Evolutionary conservation across 2,329 filamentous ascomycete species (phyloP).

Genomic region (Tolypocladium tundrense): DNA sequence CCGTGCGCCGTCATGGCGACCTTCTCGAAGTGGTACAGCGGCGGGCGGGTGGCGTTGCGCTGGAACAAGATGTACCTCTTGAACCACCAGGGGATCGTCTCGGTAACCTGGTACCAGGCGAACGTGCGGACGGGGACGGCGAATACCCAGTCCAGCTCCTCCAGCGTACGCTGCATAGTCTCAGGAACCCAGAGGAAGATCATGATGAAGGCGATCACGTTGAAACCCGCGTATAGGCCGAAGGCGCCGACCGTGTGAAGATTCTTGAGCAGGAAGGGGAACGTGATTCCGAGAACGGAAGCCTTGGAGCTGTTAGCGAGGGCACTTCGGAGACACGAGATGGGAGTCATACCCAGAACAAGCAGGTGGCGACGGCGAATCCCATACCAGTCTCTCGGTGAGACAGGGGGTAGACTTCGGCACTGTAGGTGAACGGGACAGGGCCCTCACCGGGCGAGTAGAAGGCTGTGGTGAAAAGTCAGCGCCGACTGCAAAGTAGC

Average conservation of each 20-base stretch:
- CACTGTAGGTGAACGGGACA: slow-evolving; percentile 51
- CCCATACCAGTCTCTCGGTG: slow-evolving; percentile 56
- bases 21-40: slow-evolving; percentile 26
- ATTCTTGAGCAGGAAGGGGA: slow-evolving; percentile 34
- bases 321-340: neutral
- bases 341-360: slow-evolving; percentile 30
- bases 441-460: slow-evolving; percentile 57
- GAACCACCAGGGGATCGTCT: slow-evolving; percentile 21
- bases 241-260: slow-evolving; percentile 27
- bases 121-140: slow-evolving; percentile 34
- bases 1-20: slow-evolving; percentile 5
- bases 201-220: slow-evolving; percentile 41
- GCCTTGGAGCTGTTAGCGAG: slow-evolving; percentile 14
- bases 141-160: slow-evolving; percentile 42
- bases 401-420: slow-evolving; percentile 54
- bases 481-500: neutral
- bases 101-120: slow-evolving; percentile 23
- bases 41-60: slow-evolving; percentile 18
- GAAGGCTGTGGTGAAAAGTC: slow-evolving; percentile 27
- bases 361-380: slow-evolving; percentile 50
- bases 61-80: slow-evolving; percentile 22
- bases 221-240: slow-evolving; percentile 45
- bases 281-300: slow-evolving; percentile 38
- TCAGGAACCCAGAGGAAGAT: slow-evolving; percentile 40
- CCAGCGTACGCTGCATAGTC: slow-evolving; percentile 43